Base-by-base conservation (phyloP, 2,329 filamentous ascomycete genomes). In the Diaporthe humulicola region DNA sequence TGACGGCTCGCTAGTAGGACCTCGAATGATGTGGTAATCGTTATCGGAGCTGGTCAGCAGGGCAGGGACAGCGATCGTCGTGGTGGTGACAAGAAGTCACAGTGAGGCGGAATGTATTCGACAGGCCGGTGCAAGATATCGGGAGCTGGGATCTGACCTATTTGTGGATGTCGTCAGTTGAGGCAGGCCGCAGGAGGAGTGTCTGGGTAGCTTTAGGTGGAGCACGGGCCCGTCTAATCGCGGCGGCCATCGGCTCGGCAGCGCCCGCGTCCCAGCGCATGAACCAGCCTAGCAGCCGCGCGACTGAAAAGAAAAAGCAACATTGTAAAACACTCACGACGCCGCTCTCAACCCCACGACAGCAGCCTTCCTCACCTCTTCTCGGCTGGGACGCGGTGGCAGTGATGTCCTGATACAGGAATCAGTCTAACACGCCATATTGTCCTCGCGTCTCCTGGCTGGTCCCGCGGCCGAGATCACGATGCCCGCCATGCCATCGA, bases 111-210 rank as follows among this genome's bases (percentile, higher is more conserved):
- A 19, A 42, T 45, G 22, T 22, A 66, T 42, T 54, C 48, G 70
- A 33, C 19, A 15, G 30, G 70, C 58, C 25, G 48, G 28, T 52
- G 57, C 36, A 54, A 56, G 58, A 48, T 40, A 36, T 40, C 30
- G 48, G 48, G 38, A 56, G 40, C 48, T 69, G 52, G 25, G 56
- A 19, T 28, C 17, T n/a, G 45, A 45, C 48, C 74, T 75, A 84
- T 56, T 88, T 86, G 42, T 85, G 82, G 72, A 90, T 80, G 71
- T 85, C 84, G 73, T 81, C 79, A 79, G 81, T 52, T 78, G 80
- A 76, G 80, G 79, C 79, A 19, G 79, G 77, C 22, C 83, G 74
- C 45, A 42, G 48, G 60, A 42, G 70, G 25, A 36, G 42, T 33
- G 52, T 38, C 50, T 6, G 52, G 28, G n/a, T n/a, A 22, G 40